Conservation (phyloP, 208 protist species). For the Leishmania arabica region DNA sequence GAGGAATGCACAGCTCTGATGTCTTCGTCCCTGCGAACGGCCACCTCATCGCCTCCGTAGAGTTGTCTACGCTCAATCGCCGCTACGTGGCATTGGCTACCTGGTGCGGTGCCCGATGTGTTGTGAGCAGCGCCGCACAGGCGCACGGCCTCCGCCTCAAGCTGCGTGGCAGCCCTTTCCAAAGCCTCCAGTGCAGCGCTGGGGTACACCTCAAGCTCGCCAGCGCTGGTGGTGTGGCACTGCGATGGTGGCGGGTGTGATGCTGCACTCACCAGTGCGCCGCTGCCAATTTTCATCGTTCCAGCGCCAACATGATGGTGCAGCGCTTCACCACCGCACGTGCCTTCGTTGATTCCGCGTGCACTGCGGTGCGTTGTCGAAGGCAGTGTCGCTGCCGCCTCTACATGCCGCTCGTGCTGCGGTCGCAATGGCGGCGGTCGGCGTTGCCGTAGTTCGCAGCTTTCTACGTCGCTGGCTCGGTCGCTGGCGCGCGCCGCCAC, state of each 20-base stretch:
- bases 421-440: not conserved
- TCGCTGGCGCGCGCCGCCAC: not conserved
- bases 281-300: not conserved
- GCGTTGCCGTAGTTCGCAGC: not conserved
- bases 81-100: not conserved
- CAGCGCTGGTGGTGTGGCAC: not conserved
- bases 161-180: constrained; percentile 16
- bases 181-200: constrained; percentile 17
- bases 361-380: not conserved
- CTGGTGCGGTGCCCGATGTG: not conserved
- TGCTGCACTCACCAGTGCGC: not conserved
- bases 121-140: constrained; percentile 1
- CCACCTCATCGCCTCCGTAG: not conserved
- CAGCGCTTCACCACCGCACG: not conserved
- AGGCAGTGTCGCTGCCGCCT: not conserved
- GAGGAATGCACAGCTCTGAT: not conserved
- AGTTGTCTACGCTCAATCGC: not conserved
- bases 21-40: not conserved
- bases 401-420: not conserved
- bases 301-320: not conserved
- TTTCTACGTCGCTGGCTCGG: not conserved
- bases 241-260: constrained; percentile 3
- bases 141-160: constrained; percentile 16
- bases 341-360: not conserved
- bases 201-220: constrained; percentile 18